phyloP scores from a whole-genome alignment of 179 eudicot genomes.

The Nepenthes alata region DNA sequence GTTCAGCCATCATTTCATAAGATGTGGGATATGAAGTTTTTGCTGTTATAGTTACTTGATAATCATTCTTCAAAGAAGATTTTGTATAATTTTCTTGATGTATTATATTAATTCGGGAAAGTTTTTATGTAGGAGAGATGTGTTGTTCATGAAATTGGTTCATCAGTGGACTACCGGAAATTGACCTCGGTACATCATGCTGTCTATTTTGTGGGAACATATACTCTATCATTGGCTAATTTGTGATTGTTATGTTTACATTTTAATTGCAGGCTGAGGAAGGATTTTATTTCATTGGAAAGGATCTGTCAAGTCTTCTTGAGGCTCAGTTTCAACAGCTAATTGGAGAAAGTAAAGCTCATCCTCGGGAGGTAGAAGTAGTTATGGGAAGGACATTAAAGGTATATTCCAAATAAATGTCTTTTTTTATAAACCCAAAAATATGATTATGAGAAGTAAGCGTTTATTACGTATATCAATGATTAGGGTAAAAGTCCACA shows the following conservation, averaged over 20 bases:
- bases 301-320: conserved; percentile 39
- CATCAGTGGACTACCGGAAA: conserved; percentile 75
- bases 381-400: conserved; percentile 86
- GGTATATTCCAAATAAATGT: conserved; percentile 22
- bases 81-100: background rate
- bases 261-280: conserved; percentile 44
- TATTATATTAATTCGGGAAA: background rate
- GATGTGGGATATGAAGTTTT: background rate
- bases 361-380: conserved; percentile 76
- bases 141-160: conserved; percentile 67
- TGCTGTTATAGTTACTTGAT: background rate
- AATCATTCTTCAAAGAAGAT: background rate
- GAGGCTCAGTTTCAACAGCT: conserved; percentile 52
- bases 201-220: background rate
- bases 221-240: background rate
- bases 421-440: background rate
- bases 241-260: background rate
- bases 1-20: no score
- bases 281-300: conserved; percentile 79
- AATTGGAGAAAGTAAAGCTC: conserved; percentile 43
- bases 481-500: no score
- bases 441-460: background rate
- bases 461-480: no score
- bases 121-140: conserved; percentile 68
- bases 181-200: conserved; percentile 56